Evolutionary conservation across 2,329 filamentous ascomycete species (phyloP).

Genomic region (Monilinia fructigena): DNA sequence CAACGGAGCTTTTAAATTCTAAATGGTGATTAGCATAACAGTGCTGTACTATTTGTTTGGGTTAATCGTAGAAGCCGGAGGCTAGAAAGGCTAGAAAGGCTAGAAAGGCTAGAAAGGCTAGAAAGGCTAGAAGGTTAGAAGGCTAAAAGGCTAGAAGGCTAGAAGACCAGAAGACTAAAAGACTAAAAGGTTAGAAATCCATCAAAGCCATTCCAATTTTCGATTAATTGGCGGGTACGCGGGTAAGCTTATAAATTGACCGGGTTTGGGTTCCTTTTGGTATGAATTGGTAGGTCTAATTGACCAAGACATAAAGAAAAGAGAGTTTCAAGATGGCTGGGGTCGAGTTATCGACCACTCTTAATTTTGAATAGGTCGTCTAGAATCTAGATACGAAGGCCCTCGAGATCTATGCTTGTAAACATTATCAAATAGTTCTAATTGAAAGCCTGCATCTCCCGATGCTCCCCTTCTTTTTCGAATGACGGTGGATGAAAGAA

Average conservation of each 20-base stretch:
- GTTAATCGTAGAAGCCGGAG: neutral
- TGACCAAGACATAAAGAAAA: constrained; percentile 5
- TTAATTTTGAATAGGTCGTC: constrained; percentile 8
- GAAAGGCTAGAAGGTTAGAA: too few relatives aligned
- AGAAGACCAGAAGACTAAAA: neutral
- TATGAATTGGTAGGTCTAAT: neutral
- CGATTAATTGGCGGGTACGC: constrained; percentile 13
- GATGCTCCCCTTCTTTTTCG: neutral
- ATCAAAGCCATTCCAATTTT: constrained; percentile 10
- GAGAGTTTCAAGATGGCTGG: constrained; percentile 21
- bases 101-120: neutral
- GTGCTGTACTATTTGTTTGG: neutral
- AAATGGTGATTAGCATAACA: neutral
- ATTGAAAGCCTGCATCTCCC: neutral
- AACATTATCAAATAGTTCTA: neutral
- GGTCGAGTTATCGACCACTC: constrained; percentile 1
- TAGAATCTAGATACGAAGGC: constrained; percentile 1
- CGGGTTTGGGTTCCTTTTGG: neutral
- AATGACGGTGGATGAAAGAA: constrained; percentile 5
- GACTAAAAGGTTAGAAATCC: neutral
- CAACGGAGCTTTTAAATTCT: neutral
- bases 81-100: constrained; percentile 2
- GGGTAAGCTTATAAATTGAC: constrained; percentile 15
- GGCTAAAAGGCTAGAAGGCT: too few relatives aligned
- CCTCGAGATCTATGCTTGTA: constrained; percentile 6